phyloP scores from a whole-genome alignment of 306 rosid genomes.

The Carpinus fangiana region DNA sequence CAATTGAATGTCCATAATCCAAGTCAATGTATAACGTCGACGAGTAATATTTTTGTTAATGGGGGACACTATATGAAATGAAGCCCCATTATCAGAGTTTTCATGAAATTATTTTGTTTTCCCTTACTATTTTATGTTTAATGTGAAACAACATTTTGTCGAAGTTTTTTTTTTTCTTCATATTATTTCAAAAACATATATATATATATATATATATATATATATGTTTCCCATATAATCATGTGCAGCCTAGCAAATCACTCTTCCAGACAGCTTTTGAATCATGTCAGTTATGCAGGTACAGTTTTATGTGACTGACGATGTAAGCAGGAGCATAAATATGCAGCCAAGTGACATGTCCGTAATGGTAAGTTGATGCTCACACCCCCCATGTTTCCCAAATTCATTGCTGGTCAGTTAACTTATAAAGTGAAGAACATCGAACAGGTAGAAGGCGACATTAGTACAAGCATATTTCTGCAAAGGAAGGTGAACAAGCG shows the following conservation, averaged over 20 bases:
- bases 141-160: background rate
- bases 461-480: background rate
- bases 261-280: conserved; percentile 2
- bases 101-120: background rate
- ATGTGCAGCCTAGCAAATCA: background rate
- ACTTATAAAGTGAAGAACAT: conserved; percentile 15
- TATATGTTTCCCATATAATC: background rate
- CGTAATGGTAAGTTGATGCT: background rate
- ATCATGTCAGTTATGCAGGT: conserved; percentile 27
- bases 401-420: background rate
- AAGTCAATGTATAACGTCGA: background rate
- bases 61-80: background rate
- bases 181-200: background rate
- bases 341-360: background rate
- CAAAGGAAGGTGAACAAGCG: conserved; percentile 1
- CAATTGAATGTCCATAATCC: background rate
- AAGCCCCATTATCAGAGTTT: background rate
- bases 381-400: background rate
- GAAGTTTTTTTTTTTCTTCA: background rate
- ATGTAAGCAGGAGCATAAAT: conserved; percentile 4
- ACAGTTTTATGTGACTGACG: conserved; percentile 11
- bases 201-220: no score
- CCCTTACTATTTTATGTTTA: background rate
- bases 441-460: conserved; percentile 13
- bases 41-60: background rate